Base-by-base conservation (phyloP, 2,329 filamentous ascomycete species). In the Diaporthe citriasiana region DNA sequence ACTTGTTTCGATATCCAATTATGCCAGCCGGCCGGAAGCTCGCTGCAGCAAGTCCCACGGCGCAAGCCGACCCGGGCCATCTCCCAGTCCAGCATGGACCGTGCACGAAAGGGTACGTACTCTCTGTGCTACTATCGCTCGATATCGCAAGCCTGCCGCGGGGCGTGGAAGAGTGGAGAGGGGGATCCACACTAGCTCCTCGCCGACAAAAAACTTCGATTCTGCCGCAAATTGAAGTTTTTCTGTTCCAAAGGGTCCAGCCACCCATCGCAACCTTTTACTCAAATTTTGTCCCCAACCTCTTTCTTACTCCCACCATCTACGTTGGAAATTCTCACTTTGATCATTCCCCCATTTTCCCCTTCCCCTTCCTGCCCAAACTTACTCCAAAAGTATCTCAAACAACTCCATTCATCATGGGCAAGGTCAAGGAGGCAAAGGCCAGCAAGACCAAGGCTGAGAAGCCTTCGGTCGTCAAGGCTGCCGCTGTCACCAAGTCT, bases 401-500 rank as follows among this genome's bases (percentile, higher is more conserved):
- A 74, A 74, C 75, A 45, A 74, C 72, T 73, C 75, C 17, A 25
- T 74, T 84, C 82, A 87, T 78, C 83, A 93, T 93, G 91, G 90
- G 87, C 83, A 93, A 93, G 85, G 85, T 87, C 72, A 93, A 93
- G 86, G 88, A 92, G 81, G 85, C 81, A 80, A 89, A 84, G 80
- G 82, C 81, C 78, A 80, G 84, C 78, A 90, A 90, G 85, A 81
- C 87, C 80, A 86, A 88, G 78, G 83, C 85, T 79, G 87, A 88
- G 80, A 82, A 85, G 76, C 81, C 87, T 78, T 83, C 85, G 79
- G 81, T 85, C 78, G 90, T 92, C 84, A 94, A 94, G 87, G 88
- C 88, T 79, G 91, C 87, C 78, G 89, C 89, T 77, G 87, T 94
- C 79, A 89, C 89, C 85, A 95, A 95, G 88, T 82, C 91, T 70